A percentile compares a stretch with the other conserved stretches of the same genome.
Conservation (phyloP, 495 filamentous ascomycete genomes). For the Stereocaulon alpinum region DNA sequence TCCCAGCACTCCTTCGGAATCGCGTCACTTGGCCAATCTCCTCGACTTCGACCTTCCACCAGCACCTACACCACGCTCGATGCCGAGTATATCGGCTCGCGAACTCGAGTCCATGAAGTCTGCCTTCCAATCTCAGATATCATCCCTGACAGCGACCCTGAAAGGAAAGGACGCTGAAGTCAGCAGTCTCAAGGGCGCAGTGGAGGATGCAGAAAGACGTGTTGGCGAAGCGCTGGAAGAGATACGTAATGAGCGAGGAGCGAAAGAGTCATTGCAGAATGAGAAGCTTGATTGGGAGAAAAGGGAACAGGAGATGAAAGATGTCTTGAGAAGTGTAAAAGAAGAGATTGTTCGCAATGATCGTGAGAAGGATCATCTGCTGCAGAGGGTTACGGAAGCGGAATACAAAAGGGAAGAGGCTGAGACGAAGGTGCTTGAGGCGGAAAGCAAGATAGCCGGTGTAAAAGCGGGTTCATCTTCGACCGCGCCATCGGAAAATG, state of each 20-base stretch:
- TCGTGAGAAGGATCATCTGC: conserved; percentile 62
- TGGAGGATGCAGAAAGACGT: conserved; percentile 81
- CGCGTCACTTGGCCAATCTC: conserved; percentile 46
- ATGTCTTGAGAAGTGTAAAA: conserved; percentile 62
- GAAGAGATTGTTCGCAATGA: conserved; percentile 70
- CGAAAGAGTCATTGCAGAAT: conserved; percentile 57
- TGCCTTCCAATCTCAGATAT: conserved; percentile 77
- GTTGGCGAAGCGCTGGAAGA: conserved; percentile 76
- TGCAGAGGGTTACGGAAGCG: conserved; percentile 58
- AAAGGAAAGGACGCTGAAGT: conserved; percentile 88
- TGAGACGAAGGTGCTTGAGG: conserved; percentile 45
- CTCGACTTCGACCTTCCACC: conserved; percentile 92
- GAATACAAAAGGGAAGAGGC: conserved; percentile 60
- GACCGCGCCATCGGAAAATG: conserved; percentile 9
- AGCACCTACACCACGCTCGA: conserved; percentile 77
- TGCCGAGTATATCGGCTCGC: conserved; percentile 81
- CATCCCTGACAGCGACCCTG: conserved; percentile 75
- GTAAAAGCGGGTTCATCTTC: conserved; percentile 34
- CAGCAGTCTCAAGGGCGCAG: conserved; percentile 68
- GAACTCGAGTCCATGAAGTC: conserved; percentile 91
- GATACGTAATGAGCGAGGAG: conserved; percentile 59
- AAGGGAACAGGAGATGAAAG: conserved; percentile 74
- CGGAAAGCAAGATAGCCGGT: conserved; percentile 61
- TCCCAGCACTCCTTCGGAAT: conserved; percentile 37
- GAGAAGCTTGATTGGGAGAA: conserved; percentile 78